phyloP scores from a whole-genome alignment of 2,329 filamentous ascomycete genomes.

The Exophiala sp. region DNA sequence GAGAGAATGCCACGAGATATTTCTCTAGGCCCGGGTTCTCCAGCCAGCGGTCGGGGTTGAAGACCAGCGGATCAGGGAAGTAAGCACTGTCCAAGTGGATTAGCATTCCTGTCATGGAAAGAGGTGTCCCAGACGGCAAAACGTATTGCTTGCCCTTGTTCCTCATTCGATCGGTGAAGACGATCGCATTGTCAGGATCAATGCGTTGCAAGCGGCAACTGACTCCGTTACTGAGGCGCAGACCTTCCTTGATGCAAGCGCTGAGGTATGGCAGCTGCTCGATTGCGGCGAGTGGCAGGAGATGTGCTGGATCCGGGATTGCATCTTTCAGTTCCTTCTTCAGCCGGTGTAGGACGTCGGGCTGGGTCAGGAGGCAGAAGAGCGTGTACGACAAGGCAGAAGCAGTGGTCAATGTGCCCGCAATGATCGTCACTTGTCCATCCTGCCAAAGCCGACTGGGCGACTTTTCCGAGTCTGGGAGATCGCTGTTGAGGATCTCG shows the following conservation, averaged over 20 bases:
- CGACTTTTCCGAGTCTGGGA: conserved; percentile 17
- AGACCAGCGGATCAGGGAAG: conserved; percentile 34
- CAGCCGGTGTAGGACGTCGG: conserved; percentile 1
- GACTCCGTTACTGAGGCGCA: conserved; percentile 33
- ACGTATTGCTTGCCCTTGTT: conserved; percentile 1
- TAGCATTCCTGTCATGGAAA: conserved; percentile 28
- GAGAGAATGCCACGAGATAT: conserved; percentile 39
- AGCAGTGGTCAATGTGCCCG: conserved; percentile 17
- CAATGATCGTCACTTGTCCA: conserved; percentile 12
- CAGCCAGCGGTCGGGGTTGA: conserved; percentile 41
- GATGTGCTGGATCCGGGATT: neutral
- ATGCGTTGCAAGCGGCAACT: conserved; percentile 31
- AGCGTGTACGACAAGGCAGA: conserved; percentile 4
- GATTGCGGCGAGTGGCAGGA: conserved; percentile 13
- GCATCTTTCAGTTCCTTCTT: neutral
- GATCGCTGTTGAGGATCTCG: conserved; percentile 15
- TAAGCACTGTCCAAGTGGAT: conserved; percentile 30
- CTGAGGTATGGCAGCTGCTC: conserved; percentile 31
- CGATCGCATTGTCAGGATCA: conserved; percentile 10
- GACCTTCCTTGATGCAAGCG: conserved; percentile 33
- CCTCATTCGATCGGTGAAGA: no score
- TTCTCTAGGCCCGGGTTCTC: conserved; percentile 33
- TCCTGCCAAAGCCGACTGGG: conserved; percentile 13
- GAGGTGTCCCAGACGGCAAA: conserved; percentile 21
- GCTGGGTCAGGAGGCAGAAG: conserved; percentile 13